phyloP scores from a whole-genome alignment of 2,329 filamentous ascomycete genomes.

The Diaporthe citriasiana region DNA sequence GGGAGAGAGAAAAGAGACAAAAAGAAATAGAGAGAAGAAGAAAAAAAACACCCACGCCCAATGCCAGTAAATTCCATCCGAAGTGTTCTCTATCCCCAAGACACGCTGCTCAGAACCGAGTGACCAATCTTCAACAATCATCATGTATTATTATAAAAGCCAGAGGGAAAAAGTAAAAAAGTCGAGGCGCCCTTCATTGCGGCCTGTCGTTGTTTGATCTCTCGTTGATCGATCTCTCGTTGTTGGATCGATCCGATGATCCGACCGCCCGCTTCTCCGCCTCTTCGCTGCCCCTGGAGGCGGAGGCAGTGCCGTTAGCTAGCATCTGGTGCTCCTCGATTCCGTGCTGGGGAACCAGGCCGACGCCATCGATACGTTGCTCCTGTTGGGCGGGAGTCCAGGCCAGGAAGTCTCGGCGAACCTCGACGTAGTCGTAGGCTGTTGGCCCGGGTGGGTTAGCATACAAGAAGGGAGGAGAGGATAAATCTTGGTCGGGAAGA shows the following conservation, averaged over 20 bases:
- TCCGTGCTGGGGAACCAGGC: constrained; percentile 77
- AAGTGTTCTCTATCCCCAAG: constrained; percentile 27
- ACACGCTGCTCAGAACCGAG: constrained; percentile 14
- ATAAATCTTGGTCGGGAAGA: background rate
- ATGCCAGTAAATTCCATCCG: constrained; percentile 18
- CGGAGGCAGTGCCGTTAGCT: constrained; percentile 44
- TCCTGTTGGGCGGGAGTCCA: constrained; percentile 84
- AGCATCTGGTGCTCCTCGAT: constrained; percentile 79
- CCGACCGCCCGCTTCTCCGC: constrained; percentile 39
- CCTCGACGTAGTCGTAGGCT: constrained; percentile 87
- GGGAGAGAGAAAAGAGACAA: background rate
- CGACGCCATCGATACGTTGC: constrained; percentile 70
- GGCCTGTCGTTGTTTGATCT: background rate
- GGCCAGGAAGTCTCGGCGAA: constrained; percentile 87
- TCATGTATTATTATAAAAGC: constrained; percentile 12
- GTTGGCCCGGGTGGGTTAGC: background rate
- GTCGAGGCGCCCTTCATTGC: constrained; percentile 16
- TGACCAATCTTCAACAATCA: constrained; percentile 2
- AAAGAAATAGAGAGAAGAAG: background rate
- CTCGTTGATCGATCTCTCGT: constrained; percentile 27
- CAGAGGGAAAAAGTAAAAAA: background rate
- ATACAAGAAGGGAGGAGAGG: background rate
- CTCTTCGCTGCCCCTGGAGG: constrained; percentile 34
- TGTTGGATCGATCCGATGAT: constrained; percentile 40
- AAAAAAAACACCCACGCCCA: background rate